A percentile compares a stretch with the other conserved stretches of the same genome.
Evolutionary conservation across 495 filamentous ascomycete species (phyloP).

Genomic region (Oidiodendron maius): DNA sequence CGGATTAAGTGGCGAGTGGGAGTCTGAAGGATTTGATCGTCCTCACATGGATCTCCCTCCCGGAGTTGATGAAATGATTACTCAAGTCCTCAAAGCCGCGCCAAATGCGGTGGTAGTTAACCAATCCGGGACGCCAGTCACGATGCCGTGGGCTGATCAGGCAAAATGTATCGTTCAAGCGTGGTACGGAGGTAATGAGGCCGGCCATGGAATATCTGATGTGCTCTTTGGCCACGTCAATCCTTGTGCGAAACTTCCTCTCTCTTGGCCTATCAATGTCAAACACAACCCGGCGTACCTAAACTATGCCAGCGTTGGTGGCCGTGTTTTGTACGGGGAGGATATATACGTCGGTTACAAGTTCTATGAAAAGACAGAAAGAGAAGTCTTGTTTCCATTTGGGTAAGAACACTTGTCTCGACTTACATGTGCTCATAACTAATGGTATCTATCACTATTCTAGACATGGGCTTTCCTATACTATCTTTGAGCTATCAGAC

Average conservation of each 20-base stretch:
- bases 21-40: slow-evolving; percentile 67
- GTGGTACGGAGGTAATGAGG: slow-evolving; percentile 63
- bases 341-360: slow-evolving; percentile 75
- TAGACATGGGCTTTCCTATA: slow-evolving; percentile 67
- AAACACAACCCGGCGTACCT: slow-evolving; percentile 69
- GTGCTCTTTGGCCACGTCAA: slow-evolving; percentile 60
- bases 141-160: slow-evolving; percentile 61
- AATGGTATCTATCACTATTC: not conserved
- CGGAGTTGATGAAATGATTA: slow-evolving; percentile 56
- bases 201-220: slow-evolving; percentile 61
- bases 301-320: slow-evolving; percentile 65
- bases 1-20: slow-evolving; percentile 67
- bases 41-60: slow-evolving; percentile 62
- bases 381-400: slow-evolving; percentile 63
- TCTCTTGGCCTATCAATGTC: slow-evolving; percentile 59
- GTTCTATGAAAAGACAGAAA: slow-evolving; percentile 61
- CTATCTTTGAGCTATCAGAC: slow-evolving; percentile 55
- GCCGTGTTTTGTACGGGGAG: slow-evolving; percentile 72
- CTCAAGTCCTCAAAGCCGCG: slow-evolving; percentile 51
- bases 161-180: slow-evolving; percentile 51
- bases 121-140: slow-evolving; percentile 68
- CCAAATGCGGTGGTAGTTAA: slow-evolving; percentile 60
- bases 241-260: slow-evolving; percentile 58
- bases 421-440: not conserved
- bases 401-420: slow-evolving; percentile 20